Base-by-base conservation (phyloP, 768 basidiomycete genomes). In the Termitomyces sp. region DNA sequence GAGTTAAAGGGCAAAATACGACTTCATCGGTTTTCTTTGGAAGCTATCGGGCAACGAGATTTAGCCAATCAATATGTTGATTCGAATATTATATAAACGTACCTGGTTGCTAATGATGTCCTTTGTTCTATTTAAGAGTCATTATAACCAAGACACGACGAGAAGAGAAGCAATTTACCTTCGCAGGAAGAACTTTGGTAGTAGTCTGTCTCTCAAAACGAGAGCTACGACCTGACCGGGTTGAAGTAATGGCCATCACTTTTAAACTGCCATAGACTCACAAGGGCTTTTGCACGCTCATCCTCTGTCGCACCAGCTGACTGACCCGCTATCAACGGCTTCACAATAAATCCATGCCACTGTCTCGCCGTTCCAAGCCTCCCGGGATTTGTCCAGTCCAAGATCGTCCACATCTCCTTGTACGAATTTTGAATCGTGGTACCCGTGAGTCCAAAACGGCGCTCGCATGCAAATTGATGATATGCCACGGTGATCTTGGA, bases 361-460 rank as follows among this genome's bases (percentile, higher is more conserved):
- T 98, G 84, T 32, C 76, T 77, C 26, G 72, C 65, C 0, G 82
- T 84, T 0, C 95, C 96, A 9, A 96, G 68, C 24, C 74, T 73
- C 0, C 86, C 90, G 0, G 93, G 93, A 57, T 86, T 88, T n/a
- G 88, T 87, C 89, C 93, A 98, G 65, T 96, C 84, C 32, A 98
- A 71, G 34, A 99, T 84, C 1, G 91, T 90, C 89, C 93, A 95
- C 61, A 98, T 74, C 67, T 98, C 96, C 42, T 82, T 79, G 65
- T 95, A 94, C 0, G 84, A 81, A 62, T 98, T 99, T 65, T 98
- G 96, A 35, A 78, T 76, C 28, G 80, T 75, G 15, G 88, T 85
- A 19, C 90, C 93, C 0, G 94, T 97, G 44, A 98, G 74, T 0
- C 93, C 96, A 62, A 96, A 93, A 2, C 95, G 85, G 15, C 73